Conservation (phyloP, 148 eudicot genomes). For the Rhododendron vialii region DNA sequence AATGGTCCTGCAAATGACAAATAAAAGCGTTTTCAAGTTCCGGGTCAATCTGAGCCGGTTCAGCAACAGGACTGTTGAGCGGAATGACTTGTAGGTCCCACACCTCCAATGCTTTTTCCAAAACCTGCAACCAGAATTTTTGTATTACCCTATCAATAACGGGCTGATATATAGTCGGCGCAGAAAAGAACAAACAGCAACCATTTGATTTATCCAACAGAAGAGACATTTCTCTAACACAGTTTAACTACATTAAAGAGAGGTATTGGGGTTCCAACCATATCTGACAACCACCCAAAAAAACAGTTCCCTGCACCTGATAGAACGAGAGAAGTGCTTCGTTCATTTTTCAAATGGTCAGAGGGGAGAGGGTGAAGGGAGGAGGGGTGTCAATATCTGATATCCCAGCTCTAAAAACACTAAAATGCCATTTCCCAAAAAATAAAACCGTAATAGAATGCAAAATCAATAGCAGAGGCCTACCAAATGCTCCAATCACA, state of each 20-base stretch:
- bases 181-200: constrained; percentile 5
- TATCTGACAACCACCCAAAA: background rate
- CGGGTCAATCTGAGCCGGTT: constrained; percentile 85
- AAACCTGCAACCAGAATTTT: constrained; percentile 45
- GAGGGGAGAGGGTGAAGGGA: background rate
- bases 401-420: background rate
- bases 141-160: background rate
- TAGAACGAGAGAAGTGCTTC: background rate
- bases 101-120: constrained; percentile 90
- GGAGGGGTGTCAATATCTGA: background rate
- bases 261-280: background rate
- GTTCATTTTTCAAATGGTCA: background rate
- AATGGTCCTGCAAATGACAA: constrained; percentile 88
- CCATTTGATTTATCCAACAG: background rate
- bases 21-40: constrained; percentile 84
- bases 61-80: constrained; percentile 77
- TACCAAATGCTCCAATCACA: background rate
- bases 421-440: background rate
- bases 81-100: constrained; percentile 97
- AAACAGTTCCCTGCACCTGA: background rate
- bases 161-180: background rate
- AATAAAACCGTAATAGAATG: background rate
- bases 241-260: background rate
- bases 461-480: background rate
- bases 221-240: background rate